Evolutionary conservation across 2,329 filamentous ascomycete genomes (phyloP), one percentile per base, ranked within the genome.

Genomic region (Penicillium sp.): DNA sequence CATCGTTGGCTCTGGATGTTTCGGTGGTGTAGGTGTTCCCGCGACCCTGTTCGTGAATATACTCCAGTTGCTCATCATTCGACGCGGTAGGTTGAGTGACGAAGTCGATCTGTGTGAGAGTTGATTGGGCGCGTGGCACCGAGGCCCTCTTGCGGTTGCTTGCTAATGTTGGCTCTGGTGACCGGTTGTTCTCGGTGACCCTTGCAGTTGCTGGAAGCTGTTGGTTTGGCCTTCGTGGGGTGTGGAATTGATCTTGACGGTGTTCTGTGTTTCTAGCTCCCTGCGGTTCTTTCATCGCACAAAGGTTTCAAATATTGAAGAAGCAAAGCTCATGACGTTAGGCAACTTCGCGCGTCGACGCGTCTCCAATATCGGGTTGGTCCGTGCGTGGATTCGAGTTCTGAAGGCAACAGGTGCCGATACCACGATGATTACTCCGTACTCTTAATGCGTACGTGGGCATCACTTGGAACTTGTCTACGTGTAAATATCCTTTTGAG

Each of bases 71-170:
- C 5, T 67, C 65, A 40, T 69, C 54, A 45, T 65, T 61, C 32
- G 24, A 41, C 39, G 58, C 55, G 54, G 57, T 48, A 46, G 58
- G 38, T 50, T 61, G 66, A 2, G 66, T 67, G 43, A 74, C 71
- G 47, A 70, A 76, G 36, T 72, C 72, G 45, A 77, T 73, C 53
- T 77, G 74, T 1, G 74, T 77, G 14, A 77, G 66, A 0, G 74
- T 77, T 2, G 71, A 67, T 44, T 77, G 74, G 13, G 65, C 68
- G 7, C 48, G 58, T 14, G 57, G 45, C 5, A 64, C 21, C 5
- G 61, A 56, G 14, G 16, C 55, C 42, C 58, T 60, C 45, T 63
- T 68, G 34, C 48, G 54, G 5, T 56, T 58, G 42, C 54, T 64
- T n/a, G 55, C 50, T 8, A 59, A 54, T 14, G 59, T 62, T 6